These are phyloP conservation scores for Cordyceps cicadae DNA, from an alignment of 2,329 filamentous ascomycete species.

Conservation along the genomic window DNA sequence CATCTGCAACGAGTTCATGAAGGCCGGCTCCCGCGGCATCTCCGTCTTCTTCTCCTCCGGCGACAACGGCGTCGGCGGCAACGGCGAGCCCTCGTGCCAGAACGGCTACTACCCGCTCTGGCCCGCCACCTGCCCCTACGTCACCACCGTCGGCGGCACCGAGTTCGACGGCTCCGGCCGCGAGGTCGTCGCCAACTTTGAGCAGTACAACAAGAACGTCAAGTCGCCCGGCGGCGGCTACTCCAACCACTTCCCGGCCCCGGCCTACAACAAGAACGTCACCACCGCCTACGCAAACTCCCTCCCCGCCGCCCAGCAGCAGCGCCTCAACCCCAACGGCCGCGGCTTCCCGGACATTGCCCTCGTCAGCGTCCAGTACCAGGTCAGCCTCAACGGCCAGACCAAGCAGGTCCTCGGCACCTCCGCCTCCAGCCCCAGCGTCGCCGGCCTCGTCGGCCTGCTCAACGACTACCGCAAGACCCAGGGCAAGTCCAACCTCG, in stretches of 20 bases:
- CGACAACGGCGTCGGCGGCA: conserved; percentile 18
- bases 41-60: conserved; percentile 38
- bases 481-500: conserved; percentile 7
- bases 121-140: conserved; percentile 34
- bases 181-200: conserved; percentile 9
- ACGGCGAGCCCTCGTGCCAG: conserved; percentile 15
- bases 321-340: neutral
- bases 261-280: conserved; percentile 5
- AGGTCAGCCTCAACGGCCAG: neutral
- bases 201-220: neutral
- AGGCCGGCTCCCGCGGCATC: conserved; percentile 43
- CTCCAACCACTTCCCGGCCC: conserved; percentile 9
- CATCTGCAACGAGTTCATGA: conserved; percentile 50
- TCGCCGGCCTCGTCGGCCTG: conserved; percentile 6
- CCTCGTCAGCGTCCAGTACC: conserved; percentile 4
- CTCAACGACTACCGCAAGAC: conserved; percentile 11
- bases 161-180: neutral
- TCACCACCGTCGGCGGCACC: conserved; percentile 46
- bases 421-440: conserved; percentile 4
- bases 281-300: neutral
- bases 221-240: conserved; percentile 8
- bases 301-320: neutral
- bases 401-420: neutral
- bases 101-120: conserved; percentile 27
- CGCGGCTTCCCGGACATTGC: conserved; percentile 11